Evolutionary conservation across 176 grass and related monocot species (phyloP), one percentile per base, ranked within the genome.

Genomic region (Aegilops longissima): DNA sequence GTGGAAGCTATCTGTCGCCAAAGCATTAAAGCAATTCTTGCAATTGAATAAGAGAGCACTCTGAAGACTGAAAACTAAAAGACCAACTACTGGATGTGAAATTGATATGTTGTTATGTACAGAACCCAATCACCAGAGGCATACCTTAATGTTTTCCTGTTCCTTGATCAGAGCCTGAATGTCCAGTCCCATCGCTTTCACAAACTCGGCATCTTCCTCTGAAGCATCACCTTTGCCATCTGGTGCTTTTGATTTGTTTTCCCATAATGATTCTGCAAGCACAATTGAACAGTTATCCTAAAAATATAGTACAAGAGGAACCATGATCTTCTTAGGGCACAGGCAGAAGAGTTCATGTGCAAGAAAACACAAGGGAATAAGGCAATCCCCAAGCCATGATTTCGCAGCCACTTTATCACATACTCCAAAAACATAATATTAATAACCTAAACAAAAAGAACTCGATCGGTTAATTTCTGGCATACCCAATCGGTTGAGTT

Each of bases 111-210:
- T 54, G 51, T 54, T 54, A 18, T 54, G 16, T 54, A 6, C 16
- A 18, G 16, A 54, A 6, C 62, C 35, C 24, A 20, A 23, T 8
- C 67, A 40, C 21, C 10, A 62, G 65, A 39, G 0, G 33, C 39
- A 73, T 73, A 90, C 72, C 79, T 90, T 90, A 73, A 83, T 86
- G 58, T 82, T 86, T 78, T 78, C 79, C 63, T 86, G 88, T 12
- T 82, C 84, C 39, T 90, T 63, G 39, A 90, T 65, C 72, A 86
- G 84, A 63, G 84, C 82, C 79, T 90, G 84, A 59, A 90, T 86
- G 34, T 90, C 84, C 59, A 82, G 73, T 23, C 33, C 84, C 79
- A 86, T 54, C 7, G 79, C 88, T 86, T 84, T 82, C 71, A 82
- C 16, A 71, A 86, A 17, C 18, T 59, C 64, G 30, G 0, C 79